Evolutionary conservation across 2,329 filamentous ascomycete genomes (phyloP), one percentile per base, ranked within the genome.

Genomic region (Pseudogymnoascus sp.): DNA sequence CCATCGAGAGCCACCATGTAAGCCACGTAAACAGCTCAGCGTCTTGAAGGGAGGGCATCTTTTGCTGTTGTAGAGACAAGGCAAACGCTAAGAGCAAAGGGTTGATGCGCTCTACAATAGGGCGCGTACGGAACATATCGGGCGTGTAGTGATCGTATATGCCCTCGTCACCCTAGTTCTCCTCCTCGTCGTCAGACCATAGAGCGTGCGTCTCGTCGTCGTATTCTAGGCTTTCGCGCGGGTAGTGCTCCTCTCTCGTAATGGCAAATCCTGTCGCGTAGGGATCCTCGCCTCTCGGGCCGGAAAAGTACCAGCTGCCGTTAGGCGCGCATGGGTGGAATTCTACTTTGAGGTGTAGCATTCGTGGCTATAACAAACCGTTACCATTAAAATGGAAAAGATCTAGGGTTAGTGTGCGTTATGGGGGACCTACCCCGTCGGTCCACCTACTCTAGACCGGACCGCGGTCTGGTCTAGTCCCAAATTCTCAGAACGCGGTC

Each of bases 251-350:
- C 62, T 68, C 66, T 62, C 57, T 61, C 67, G 64, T 68, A 62
- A 69, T 63, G 33, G 60, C 65, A 61, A 67, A 67, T 61, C 68
- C 66, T 62, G 44, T 61, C 13, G 65, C 42, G 59, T 68, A 38
- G 31, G 66, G 68, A 62, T 69, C 47, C 36, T 68, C 67, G 64
- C 61, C 64, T 36, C 64, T 60, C 40, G 65, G 68, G 31, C 66
- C 67, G 35, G 63, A 63, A 60, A 69, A 69, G 64, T 69, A 69
- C 68, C 67, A 69, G 59, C 38, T 66, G 17, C 68, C 68, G 33
- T 68, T 64, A n/a, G 67, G 68, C 42, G 61, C 35, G 53, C 66
- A 68, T 26, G 64, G 67, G 61, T 69, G 65, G 57, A 68, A 67
- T 64, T 69, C 67, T 38, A 68, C 66, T 10, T 61, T 50, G 21